Base-by-base conservation (phyloP, 208 protist species). In the Trypanosoma lewisi region DNA sequence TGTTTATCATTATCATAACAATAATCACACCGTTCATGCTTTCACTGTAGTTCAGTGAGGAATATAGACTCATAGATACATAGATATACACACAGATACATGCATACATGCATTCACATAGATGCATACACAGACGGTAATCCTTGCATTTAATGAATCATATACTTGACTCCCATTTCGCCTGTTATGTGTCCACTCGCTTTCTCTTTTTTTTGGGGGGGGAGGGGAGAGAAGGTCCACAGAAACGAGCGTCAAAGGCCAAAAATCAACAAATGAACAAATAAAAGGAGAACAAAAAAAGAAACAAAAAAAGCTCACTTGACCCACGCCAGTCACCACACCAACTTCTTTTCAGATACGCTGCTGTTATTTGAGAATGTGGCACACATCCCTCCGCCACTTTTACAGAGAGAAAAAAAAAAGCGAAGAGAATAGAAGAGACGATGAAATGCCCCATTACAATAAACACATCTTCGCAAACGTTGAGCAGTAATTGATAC, bases 231-330 rank as follows among this genome's bases (percentile, higher is more conserved):
- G 42, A 41, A 41, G 36, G 36, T 14, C 7, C 14, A 7, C 36
- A 41, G 14, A 7, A 41, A 41, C 36, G 14, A n/a, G 9, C 42
- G 16, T 48, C 42, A 5, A 14, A 48, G n/a, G 6, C 6, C 6
- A n/a, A 48, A 48, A 48, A 48, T 6, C 6, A 21, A 48, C 6
- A 48, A 48, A 48, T 25, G n/a, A 48, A 48, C n/a, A 25, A 25
- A 25, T 21, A 48, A 48, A n/a, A 25, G n/a, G n/a, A 48, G n/a
- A 48, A 48, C 4, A 48, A 48, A 48, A 48, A 25, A 48, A 48
- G 11, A 48, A 25, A 48, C 6, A 48, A 48, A 48, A 16, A 48
- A 48, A 48, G n/a, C 6, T 6, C 6, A n/a, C 11, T 21, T 6
- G 9, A 48, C 11, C n/a, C 5, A 25, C 42, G 4, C 42, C n/a